Percentiles rank a stretch among this genome's conserved stretches.
phyloP scores from a whole-genome alignment of 2,329 filamentous ascomycete species.

The Stemphylium beticola region DNA sequence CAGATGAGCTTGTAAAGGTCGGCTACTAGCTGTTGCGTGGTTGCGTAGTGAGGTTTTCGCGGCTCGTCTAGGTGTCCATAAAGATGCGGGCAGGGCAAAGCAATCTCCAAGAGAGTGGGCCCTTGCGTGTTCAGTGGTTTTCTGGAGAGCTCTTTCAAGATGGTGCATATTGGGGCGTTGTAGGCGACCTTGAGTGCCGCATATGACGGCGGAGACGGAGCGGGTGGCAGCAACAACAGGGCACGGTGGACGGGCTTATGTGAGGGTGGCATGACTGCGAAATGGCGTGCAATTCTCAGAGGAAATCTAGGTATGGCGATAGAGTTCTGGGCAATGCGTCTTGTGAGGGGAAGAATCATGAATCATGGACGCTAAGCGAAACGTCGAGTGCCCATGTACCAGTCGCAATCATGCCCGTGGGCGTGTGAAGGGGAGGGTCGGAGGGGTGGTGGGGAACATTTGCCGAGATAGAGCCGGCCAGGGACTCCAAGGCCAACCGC shows the following conservation, averaged over 20 bases:
- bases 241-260: constrained; percentile 27
- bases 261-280: constrained; percentile 38
- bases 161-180: constrained; percentile 50
- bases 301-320: neutral
- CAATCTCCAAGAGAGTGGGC: constrained; percentile 62
- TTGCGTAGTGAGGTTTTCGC: constrained; percentile 66
- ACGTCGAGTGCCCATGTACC: neutral
- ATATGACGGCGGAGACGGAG: constrained; percentile 49
- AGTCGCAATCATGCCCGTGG: neutral
- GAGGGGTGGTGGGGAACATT: constrained; percentile 17
- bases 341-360: constrained; percentile 13
- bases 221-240: constrained; percentile 55
- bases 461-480: constrained; percentile 19
- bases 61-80: constrained; percentile 57
- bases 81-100: constrained; percentile 68
- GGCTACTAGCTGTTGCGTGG: constrained; percentile 76
- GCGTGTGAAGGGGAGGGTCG: constrained; percentile 7
- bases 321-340: neutral
- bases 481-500: constrained; percentile 11
- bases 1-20: constrained; percentile 80
- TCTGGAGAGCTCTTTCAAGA: constrained; percentile 50
- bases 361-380: neutral
- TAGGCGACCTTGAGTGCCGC: constrained; percentile 53
- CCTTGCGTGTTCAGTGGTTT: constrained; percentile 36
- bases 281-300: constrained; percentile 17